Evolutionary conservation across 2,329 filamentous ascomycete genomes (phyloP), one percentile per base, ranked within the genome.

Genomic region (Fusarium continuum): DNA sequence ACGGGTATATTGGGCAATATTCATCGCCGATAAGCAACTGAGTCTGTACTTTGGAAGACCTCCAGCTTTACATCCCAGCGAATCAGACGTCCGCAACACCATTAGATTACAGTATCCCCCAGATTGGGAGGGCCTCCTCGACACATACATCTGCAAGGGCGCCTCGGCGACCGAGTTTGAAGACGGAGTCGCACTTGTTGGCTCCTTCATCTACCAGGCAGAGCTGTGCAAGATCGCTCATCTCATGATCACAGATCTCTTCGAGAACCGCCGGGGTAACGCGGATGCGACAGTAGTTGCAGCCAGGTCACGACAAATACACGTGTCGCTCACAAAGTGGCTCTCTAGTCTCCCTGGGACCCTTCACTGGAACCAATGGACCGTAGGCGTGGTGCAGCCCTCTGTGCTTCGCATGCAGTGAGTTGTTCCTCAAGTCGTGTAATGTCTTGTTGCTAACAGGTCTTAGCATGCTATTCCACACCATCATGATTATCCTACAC

Each of bases 331-430:
- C 40, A 79, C 75, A 9, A 81, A 78, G 49, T 83, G 81, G 81
- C 72, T 81, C 2, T 74, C 77, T 4, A 76, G 74, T 32, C 72
- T 83, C 2, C 81, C 81, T 3, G 74, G 76, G 6, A 80, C 78
- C 23, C 68, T 83, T 31, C 79, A 83, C 58, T 83, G 81, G 80
- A 82, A 81, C 48, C 79, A 81, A 52, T 83, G 81, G 80, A 81
- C 77, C 3, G 77, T 80, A 1, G 79, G 78, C 4, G 74, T 79
- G 17, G 77, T 83, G 5, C 78, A 79, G 4, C 73, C 78, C 4
- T 77, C 78, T 23, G 78, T 83, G 1, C 76, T 83, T 34, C 79
- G 82, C 64, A 72, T 83, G 31, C 80, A 83, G 74, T 76, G 62
- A 69, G 74, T 69, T 36, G 22, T n/a, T 16, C 35, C n/a, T n/a